Evolutionary conservation across 495 filamentous ascomycete genomes (phyloP).

Genomic region (Penicillium daleae): DNA sequence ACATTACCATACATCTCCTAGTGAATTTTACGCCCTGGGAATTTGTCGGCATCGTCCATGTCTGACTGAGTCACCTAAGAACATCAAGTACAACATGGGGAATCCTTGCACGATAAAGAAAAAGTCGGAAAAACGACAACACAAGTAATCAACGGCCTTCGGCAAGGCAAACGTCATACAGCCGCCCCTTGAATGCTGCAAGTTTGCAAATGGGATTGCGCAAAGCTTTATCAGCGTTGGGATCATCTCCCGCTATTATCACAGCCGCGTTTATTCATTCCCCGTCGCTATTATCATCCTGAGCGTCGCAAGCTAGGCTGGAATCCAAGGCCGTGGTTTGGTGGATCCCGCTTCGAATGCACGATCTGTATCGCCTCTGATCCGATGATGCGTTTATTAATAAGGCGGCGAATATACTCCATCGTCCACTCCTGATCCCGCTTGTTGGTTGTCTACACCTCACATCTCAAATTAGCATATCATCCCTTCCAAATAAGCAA

Average conservation of each 20-base stretch:
- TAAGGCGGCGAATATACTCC: slow-evolving; percentile 38
- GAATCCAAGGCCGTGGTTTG: slow-evolving; percentile 37
- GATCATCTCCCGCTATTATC: neutral
- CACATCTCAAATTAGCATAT: neutral
- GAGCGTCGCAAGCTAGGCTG: slow-evolving; percentile 15
- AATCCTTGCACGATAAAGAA: neutral
- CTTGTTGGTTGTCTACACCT: slow-evolving; percentile 33
- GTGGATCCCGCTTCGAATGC: slow-evolving; percentile 39
- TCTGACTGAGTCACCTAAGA: neutral
- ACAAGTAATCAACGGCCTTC: neutral
- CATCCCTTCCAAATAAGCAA: neutral
- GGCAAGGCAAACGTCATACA: neutral
- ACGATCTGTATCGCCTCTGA: slow-evolving; percentile 35
- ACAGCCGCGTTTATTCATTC: too few relatives aligned
- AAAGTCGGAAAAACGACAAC: neutral
- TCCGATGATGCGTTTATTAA: slow-evolving; percentile 27
- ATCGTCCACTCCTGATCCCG: slow-evolving; percentile 46
- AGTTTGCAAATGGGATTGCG: neutral
- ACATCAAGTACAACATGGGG: neutral
- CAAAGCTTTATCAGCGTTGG: neutral
- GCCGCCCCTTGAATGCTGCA: neutral
- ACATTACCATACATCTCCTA: neutral
- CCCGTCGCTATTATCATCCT: neutral
- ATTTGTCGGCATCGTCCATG: neutral
- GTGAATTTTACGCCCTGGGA: neutral